A percentile compares a stretch with the other conserved stretches of the same genome.
These are phyloP conservation scores for Tetrahymena thermophila DNA, from an alignment of 73 alveolate species.

Conservation along the genomic window DNA sequence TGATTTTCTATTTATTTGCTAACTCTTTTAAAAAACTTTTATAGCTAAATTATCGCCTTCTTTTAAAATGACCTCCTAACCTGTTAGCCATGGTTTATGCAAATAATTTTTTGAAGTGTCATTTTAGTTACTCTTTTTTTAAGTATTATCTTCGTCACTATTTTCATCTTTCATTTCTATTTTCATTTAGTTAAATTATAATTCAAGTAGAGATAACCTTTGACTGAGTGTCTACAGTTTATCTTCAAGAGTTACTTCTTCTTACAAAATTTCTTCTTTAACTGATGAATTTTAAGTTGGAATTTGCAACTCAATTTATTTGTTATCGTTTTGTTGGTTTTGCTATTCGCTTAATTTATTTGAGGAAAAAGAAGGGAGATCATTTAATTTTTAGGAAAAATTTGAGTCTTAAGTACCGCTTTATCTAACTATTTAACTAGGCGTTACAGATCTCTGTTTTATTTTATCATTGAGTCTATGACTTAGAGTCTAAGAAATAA, in stretches of 20 bases:
- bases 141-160: not conserved
- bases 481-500: not conserved
- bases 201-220: not conserved
- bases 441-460: not conserved
- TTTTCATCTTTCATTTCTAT: not conserved
- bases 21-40: not conserved
- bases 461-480: not conserved
- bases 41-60: not conserved
- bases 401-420: not conserved
- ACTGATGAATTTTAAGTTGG: not conserved
- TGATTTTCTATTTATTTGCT: not conserved
- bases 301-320: not conserved
- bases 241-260: not conserved
- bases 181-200: not conserved
- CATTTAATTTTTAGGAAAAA: not conserved
- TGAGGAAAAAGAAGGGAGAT: not conserved
- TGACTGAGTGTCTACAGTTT: not conserved
- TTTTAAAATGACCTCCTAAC: not conserved
- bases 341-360: not conserved
- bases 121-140: not conserved
- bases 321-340: not conserved
- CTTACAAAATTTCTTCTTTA: not conserved
- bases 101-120: not conserved
- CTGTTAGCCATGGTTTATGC: not conserved
- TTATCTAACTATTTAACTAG: not conserved